These are phyloP conservation scores for Globisporangium spiculum DNA, from an alignment of 352 stramenopile genomes.

Conservation along the genomic window DNA sequence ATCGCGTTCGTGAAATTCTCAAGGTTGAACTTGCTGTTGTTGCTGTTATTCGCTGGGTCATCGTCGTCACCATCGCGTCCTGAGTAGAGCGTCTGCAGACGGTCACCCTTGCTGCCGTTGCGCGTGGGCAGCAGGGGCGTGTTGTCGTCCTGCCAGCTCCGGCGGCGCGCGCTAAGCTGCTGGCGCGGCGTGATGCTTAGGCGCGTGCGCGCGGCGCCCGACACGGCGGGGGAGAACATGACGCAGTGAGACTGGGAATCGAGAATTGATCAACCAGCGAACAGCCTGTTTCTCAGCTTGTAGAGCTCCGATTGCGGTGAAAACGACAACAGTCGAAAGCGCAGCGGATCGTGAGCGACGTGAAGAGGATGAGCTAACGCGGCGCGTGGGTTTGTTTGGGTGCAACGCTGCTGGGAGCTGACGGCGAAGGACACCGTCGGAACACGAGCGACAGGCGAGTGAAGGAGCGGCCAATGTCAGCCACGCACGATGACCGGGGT, in stretches of 20 bases:
- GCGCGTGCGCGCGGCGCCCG: conserved; percentile 45
- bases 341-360: background rate
- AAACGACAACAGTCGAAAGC: background rate
- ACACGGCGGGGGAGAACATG: conserved; percentile 70
- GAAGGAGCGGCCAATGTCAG: background rate
- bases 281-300: background rate
- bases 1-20: conserved; percentile 62
- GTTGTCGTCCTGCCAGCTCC: conserved; percentile 30
- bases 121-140: conserved; percentile 29
- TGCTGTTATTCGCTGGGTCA: background rate
- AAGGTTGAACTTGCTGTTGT: conserved; percentile 8
- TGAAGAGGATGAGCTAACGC: background rate
- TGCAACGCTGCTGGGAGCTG: background rate
- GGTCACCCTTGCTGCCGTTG: conserved; percentile 7
- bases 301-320: background rate
- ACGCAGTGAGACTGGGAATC: background rate
- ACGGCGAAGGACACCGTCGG: background rate
- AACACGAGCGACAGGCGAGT: background rate
- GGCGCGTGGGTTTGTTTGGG: background rate
- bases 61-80: conserved; percentile 1
- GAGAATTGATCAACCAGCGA: background rate
- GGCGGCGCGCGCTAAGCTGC: conserved; percentile 19
- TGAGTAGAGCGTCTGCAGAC: background rate
- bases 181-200: conserved; percentile 32
- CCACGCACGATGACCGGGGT: background rate